phyloP scores from a whole-genome alignment of 768 basidiomycete species.

The Termitomyces sp. region DNA sequence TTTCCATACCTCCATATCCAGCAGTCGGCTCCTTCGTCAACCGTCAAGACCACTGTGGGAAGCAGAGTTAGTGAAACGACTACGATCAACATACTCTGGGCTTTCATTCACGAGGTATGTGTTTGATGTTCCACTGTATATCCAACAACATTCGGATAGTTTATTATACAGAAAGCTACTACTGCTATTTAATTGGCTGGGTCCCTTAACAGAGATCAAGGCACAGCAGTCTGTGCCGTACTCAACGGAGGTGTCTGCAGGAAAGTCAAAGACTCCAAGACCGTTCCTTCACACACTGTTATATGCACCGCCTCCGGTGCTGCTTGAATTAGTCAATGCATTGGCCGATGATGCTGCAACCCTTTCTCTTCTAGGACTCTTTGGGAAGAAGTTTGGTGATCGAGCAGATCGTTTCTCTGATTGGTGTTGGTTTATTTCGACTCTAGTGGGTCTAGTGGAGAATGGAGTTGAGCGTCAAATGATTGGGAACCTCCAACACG shows the following conservation, averaged over 20 bases:
- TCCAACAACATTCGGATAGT: background rate
- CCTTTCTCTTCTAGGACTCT: slow-evolving; percentile 65
- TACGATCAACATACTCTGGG: slow-evolving; percentile 60
- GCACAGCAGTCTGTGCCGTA: slow-evolving; percentile 68
- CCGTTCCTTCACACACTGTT: slow-evolving; percentile 74
- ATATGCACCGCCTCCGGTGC: slow-evolving; percentile 77
- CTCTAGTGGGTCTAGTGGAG: slow-evolving; percentile 78
- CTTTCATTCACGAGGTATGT: slow-evolving; percentile 72
- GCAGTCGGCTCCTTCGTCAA: slow-evolving; percentile 44
- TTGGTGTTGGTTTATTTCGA: slow-evolving; percentile 85
- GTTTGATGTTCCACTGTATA: background rate
- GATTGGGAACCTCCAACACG: slow-evolving; percentile 56
- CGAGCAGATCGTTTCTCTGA: slow-evolving; percentile 74
- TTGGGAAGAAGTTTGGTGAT: slow-evolving; percentile 61
- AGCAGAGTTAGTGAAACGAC: slow-evolving; percentile 50
- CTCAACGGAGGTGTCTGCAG: slow-evolving; percentile 39
- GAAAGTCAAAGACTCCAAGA: slow-evolving; percentile 37
- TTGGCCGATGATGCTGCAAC: slow-evolving; percentile 78
- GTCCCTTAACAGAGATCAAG: slow-evolving; percentile 67
- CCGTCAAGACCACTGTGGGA: slow-evolving; percentile 50
- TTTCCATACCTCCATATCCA: slow-evolving; percentile 55
- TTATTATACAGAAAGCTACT: slow-evolving; percentile 66
- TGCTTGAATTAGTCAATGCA: slow-evolving; percentile 74
- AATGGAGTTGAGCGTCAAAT: slow-evolving; percentile 77
- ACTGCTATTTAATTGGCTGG: slow-evolving; percentile 82